A percentile compares a stretch with the other conserved stretches of the same genome.
Evolutionary conservation across 345 rosid genomes (phyloP).

Genomic region (Citrus hindsii): DNA sequence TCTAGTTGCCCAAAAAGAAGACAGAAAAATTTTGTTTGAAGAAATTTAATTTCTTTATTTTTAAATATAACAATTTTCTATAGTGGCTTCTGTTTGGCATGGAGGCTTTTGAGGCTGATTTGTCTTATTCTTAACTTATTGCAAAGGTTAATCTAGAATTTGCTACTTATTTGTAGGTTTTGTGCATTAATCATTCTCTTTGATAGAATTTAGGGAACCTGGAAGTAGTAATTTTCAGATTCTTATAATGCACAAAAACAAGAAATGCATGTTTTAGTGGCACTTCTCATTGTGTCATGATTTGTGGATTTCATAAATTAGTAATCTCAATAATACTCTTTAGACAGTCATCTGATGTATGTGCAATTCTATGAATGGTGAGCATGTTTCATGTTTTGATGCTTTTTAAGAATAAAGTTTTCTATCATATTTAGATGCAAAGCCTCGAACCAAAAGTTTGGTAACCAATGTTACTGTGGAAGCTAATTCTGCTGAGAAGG

Average conservation of each 20-base stretch:
- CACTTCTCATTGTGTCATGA: neutral
- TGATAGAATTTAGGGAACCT: neutral
- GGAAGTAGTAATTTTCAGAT: neutral
- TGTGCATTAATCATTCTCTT: neutral
- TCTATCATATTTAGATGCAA: slow-evolving; percentile 18
- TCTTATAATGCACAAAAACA: neutral
- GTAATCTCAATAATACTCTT: neutral
- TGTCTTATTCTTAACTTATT: neutral
- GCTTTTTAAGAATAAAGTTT: neutral
- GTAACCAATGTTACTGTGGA: neutral
- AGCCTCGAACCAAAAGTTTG: slow-evolving; percentile 1
- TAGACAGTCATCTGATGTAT: neutral
- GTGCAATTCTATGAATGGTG: neutral
- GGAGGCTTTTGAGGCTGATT: too few species aligned
- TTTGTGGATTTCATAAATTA: neutral
- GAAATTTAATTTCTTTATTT: neutral
- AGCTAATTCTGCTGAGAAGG: slow-evolving; percentile 12
- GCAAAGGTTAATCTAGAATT: neutral
- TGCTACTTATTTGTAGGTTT: neutral
- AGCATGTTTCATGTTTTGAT: neutral
- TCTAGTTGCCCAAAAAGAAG: neutral
- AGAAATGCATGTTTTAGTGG: neutral
- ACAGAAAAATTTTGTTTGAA: neutral
- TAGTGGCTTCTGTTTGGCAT: too few species aligned
- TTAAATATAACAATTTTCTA: too few species aligned